These are phyloP conservation scores for Aphanomyces cochlioides DNA, from an alignment of 352 stramenopile species.

Conservation along the genomic window DNA sequence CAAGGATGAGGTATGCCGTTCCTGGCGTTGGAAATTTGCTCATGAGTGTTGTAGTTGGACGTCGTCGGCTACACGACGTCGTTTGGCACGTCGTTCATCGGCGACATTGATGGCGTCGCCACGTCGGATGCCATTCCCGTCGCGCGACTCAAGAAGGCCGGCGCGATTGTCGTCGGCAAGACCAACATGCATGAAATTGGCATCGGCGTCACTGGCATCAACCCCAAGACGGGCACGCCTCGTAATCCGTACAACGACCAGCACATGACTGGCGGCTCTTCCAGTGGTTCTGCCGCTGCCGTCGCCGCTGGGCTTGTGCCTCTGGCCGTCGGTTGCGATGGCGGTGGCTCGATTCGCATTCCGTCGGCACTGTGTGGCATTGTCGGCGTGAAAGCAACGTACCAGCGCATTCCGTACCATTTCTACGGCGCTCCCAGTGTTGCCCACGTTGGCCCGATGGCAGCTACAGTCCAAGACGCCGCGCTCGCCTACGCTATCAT, in stretches of 20 bases:
- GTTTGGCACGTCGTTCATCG: slow-evolving; percentile 75
- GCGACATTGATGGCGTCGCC: slow-evolving; percentile 43
- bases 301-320: slow-evolving; percentile 86
- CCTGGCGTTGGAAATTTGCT: too few species aligned
- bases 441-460: slow-evolving; percentile 75
- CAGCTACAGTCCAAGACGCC: slow-evolving; percentile 67
- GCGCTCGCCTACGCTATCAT: slow-evolving; percentile 84
- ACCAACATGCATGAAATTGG: slow-evolving; percentile 90
- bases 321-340: slow-evolving; percentile 82
- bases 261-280: slow-evolving; percentile 88
- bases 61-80: slow-evolving; percentile 65
- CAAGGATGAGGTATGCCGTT: slow-evolving; percentile 63
- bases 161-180: slow-evolving; percentile 84
- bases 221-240: slow-evolving; percentile 63
- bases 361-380: slow-evolving; percentile 85
- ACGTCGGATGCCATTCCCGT: slow-evolving; percentile 52
- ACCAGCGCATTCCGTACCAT: slow-evolving; percentile 63
- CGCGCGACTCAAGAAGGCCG: slow-evolving; percentile 53
- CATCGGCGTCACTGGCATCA: slow-evolving; percentile 67
- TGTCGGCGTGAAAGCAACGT: slow-evolving; percentile 87
- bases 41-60: slow-evolving; percentile 37
- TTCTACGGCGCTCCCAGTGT: slow-evolving; percentile 57
- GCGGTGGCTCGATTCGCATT: slow-evolving; percentile 87
- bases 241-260: slow-evolving; percentile 83
- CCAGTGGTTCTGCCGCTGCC: slow-evolving; percentile 81